Conservation (phyloP, 148 eudicot genomes). For the Chenopodium quinoa region DNA sequence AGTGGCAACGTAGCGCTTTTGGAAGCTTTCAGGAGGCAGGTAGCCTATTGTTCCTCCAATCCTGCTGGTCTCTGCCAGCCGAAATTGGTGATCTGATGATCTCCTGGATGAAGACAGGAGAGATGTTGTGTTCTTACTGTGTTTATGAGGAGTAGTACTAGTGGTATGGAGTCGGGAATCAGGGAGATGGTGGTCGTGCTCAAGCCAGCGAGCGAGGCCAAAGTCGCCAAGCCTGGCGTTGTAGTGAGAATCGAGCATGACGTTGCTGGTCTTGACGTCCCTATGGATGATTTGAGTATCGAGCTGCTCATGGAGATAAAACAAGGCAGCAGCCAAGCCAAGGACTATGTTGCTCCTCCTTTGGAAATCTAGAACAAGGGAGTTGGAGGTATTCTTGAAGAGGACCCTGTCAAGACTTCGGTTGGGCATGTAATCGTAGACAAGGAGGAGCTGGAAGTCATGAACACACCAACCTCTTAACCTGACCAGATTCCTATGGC, state of each 20-base stretch:
- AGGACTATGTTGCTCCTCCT: slow-evolving; percentile 45
- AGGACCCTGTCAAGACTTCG: slow-evolving; percentile 79
- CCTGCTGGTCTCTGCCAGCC: slow-evolving; percentile 63
- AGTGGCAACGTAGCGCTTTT: slow-evolving; percentile 53
- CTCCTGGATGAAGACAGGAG: slow-evolving; percentile 35
- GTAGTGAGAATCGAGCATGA: slow-evolving; percentile 82
- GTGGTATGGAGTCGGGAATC: neutral
- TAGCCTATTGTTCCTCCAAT: slow-evolving; percentile 97
- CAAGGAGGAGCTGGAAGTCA: slow-evolving; percentile 65
- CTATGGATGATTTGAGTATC: slow-evolving; percentile 94
- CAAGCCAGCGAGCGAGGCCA: slow-evolving; percentile 91
- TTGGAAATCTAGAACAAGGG: slow-evolving; percentile 46
- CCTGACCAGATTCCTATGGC: no score
- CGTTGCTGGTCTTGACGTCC: slow-evolving; percentile 92
- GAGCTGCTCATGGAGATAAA: slow-evolving; percentile 86
- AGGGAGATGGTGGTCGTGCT: slow-evolving; percentile 42
- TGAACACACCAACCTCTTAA: no score
- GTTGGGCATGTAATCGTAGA: slow-evolving; percentile 96
- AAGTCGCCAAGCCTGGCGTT: slow-evolving; percentile 92
- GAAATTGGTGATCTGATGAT: slow-evolving; percentile 42
- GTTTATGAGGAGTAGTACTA: neutral
- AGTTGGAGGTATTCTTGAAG: slow-evolving; percentile 34
- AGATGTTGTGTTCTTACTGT: neutral
- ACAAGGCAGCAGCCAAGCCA: slow-evolving; percentile 76
- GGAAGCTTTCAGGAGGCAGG: slow-evolving; percentile 92